Evolutionary conservation across 2,329 filamentous ascomycete species (phyloP).

Genomic region (Reticulascus tulasneorum): DNA sequence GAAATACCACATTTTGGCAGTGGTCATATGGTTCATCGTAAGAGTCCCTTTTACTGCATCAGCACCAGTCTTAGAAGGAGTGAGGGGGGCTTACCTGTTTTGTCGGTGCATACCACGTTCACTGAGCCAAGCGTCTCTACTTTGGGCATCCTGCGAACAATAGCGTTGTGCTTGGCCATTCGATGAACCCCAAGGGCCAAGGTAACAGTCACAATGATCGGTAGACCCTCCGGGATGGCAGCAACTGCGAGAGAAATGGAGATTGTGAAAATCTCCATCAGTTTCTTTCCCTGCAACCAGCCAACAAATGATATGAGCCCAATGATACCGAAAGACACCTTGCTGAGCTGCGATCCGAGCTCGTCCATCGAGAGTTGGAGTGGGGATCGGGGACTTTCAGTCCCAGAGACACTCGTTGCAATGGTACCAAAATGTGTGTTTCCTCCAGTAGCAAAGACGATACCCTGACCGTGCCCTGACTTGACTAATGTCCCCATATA

Average conservation of each 20-base stretch:
- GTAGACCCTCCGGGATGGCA: constrained; percentile 91
- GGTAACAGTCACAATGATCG: constrained; percentile 97
- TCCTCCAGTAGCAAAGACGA: constrained; percentile 94
- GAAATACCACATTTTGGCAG: constrained; percentile 94
- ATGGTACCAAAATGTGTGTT: constrained; percentile 96
- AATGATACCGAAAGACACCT: constrained; percentile 94
- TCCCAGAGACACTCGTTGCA: constrained; percentile 87
- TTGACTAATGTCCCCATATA: constrained; percentile 98
- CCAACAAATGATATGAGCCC: constrained; percentile 89
- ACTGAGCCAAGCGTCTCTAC: constrained; percentile 98
- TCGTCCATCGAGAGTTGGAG: constrained; percentile 95
- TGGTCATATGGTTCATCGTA: constrained; percentile 98
- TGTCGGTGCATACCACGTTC: constrained; percentile 98
- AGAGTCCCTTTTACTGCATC: constrained; percentile 62
- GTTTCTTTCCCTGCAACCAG: constrained; percentile 79
- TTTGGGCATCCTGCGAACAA: constrained; percentile 91
- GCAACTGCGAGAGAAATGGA: constrained; percentile 95
- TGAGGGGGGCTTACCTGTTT: constrained; percentile 60
- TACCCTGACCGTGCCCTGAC: constrained; percentile 89
- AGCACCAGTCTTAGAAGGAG: neutral
- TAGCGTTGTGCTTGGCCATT: constrained; percentile 93
- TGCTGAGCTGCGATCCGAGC: constrained; percentile 93
- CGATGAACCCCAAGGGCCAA: constrained; percentile 90
- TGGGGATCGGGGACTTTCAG: constrained; percentile 90
- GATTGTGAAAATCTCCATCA: constrained; percentile 95